Evolutionary conservation across 257 asterid genomes (phyloP).

Genomic region (Solanum arcanum): DNA sequence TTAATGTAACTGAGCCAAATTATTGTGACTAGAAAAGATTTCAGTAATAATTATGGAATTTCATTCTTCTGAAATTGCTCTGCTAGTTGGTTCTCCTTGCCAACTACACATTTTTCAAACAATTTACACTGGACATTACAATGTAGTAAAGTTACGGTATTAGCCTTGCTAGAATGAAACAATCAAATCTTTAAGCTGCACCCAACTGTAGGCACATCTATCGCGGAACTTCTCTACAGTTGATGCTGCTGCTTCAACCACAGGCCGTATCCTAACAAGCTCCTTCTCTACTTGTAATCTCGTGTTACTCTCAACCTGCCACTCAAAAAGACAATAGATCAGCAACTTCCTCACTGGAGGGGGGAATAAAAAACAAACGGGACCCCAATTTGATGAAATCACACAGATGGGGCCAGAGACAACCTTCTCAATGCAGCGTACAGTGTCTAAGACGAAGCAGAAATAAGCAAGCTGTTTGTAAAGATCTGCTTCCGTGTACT

Average conservation of each 20-base stretch:
- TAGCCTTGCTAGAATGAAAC: slow-evolving; percentile 31
- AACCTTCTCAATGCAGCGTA: slow-evolving; percentile 76
- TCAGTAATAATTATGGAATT: neutral
- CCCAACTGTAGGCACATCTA: slow-evolving; percentile 82
- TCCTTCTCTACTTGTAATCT: slow-evolving; percentile 52
- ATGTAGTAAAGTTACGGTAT: neutral
- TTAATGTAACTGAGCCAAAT: neutral
- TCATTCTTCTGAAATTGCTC: neutral
- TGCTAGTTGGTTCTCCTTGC: neutral
- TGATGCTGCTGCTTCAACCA: slow-evolving; percentile 60
- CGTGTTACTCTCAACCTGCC: slow-evolving; percentile 53
- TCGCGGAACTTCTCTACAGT: slow-evolving; percentile 56
- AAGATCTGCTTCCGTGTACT: slow-evolving; percentile 86
- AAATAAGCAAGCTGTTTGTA: slow-evolving; percentile 83
- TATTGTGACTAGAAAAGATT: neutral
- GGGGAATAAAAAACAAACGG: neutral
- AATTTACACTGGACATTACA: neutral
- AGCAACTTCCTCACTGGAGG: neutral
- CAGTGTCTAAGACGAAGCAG: slow-evolving; percentile 63
- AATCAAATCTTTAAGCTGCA: slow-evolving; percentile 44
- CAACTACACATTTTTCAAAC: neutral
- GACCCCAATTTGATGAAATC: neutral
- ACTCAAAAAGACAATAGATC: neutral
- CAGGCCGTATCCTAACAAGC: slow-evolving; percentile 46
- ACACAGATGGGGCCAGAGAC: neutral